phyloP scores from a whole-genome alignment of 768 basidiomycete species.

The Phlegmacium glaucopus region DNA sequence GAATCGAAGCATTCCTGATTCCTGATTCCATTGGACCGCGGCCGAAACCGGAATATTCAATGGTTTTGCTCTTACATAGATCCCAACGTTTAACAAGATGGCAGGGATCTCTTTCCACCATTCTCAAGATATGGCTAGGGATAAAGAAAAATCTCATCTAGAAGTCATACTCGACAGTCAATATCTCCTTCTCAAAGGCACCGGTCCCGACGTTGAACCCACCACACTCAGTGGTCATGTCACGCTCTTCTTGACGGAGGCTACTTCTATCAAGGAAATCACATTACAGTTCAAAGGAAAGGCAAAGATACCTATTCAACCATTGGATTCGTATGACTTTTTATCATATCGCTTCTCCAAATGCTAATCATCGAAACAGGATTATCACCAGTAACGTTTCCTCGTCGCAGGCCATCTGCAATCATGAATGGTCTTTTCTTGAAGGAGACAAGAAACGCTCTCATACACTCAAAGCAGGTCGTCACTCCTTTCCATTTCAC shows the following conservation, averaged over 20 bases:
- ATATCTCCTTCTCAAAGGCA: slow-evolving; percentile 68
- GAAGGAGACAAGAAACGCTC: slow-evolving; percentile 74
- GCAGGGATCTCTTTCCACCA: not conserved
- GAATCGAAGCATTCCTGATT: too few species aligned
- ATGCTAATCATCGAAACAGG: slow-evolving; percentile 22
- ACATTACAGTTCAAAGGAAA: slow-evolving; percentile 84
- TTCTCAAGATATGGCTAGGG: slow-evolving; percentile 37
- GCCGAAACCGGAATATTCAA: too few species aligned
- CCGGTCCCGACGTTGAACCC: slow-evolving; percentile 81
- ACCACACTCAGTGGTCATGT: slow-evolving; percentile 79
- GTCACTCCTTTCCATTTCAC: slow-evolving; percentile 90
- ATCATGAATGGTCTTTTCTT: slow-evolving; percentile 92
- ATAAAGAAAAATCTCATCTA: slow-evolving; percentile 51
- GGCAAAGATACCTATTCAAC: slow-evolving; percentile 60
- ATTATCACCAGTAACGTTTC: slow-evolving; percentile 42
- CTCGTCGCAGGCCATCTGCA: slow-evolving; percentile 62
- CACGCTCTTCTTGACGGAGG: slow-evolving; percentile 73
- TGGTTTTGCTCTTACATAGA: not conserved
- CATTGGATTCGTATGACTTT: slow-evolving; percentile 54
- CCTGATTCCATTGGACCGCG: too few species aligned
- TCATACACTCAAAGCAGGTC: slow-evolving; percentile 94
- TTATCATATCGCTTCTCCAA: slow-evolving; percentile 5
- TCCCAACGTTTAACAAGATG: not conserved
- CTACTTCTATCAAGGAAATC: slow-evolving; percentile 81
- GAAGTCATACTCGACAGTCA: slow-evolving; percentile 78